Evolutionary conservation across 306 rosid genomes (phyloP), one percentile per base, ranked within the genome.

Genomic region (Vachellia collinsii): DNA sequence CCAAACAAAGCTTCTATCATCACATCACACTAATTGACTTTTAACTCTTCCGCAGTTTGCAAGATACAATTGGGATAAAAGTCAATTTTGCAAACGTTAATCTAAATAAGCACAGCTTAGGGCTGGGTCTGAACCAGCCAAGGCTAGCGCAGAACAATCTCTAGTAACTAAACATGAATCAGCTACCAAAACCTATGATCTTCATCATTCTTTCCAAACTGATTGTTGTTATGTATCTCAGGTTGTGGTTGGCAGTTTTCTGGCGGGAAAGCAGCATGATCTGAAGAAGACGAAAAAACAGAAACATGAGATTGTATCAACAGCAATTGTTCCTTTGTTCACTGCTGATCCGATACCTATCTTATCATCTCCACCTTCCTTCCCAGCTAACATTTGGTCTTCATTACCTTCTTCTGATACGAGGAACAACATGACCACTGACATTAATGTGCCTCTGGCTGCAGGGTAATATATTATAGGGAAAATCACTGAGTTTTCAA

Each of bases 241-340:
- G 99, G 97, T 95, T 23, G 93, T 93, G 61, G 89, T 95, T 43
- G 99, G 99, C 75, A 95, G 99, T 89, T 95, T 95, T 89, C 90
- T 93, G 79, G 87, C 98, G 0, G 99, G 95, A 73, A 93, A 93
- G 83, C 97, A 95, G 84, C 96, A 91, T 22, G 98, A 95, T 83
- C 97, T 90, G n/a, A n/a, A n/a, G 73, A 93, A 90, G 82, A 83
- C 89, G 23, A 95, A 85, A 83, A 95, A 89, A 80, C 93, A 89
- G 82, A 94, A 91, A 81, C 92, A 88, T 11, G 98, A 91, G 36
- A 42, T 81, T 25, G 80, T 82, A 53, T 58, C 92, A 46, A 83
- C 93, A 41, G 85, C 94, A 25, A 80, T 86, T 72, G 82, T 85
- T 85, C 97, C 97, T 1, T 78, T 88, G 61, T 77, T 97, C 4